Base-by-base conservation (phyloP, 1,284 basidiomycete species). In the Gymnopus androsaceus region DNA sequence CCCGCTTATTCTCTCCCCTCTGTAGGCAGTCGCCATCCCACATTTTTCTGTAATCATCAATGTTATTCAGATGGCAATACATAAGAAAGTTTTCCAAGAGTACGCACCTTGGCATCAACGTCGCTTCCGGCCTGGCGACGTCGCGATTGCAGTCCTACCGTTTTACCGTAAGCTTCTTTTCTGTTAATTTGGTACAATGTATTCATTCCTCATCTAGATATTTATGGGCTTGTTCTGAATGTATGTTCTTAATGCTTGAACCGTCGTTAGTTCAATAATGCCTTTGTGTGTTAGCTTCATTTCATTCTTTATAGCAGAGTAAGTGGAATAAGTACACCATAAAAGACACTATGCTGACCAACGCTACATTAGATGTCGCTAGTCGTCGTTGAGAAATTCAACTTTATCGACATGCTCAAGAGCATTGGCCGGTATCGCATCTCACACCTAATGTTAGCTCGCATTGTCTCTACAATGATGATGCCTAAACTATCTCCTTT, bases 311-410 rank as follows among this genome's bases (percentile, higher is more conserved):
- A 82, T 63, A 74, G 71, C 53, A 82, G 80, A 34, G 85, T 87
- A 66, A 58, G 74, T 61, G 37, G 36, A 23, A 27, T 9, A 36
- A 42, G 11, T 40, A 28, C 15, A 7, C 11, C n/a, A 9, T 31
- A 15, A 21, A 14, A 34, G 11, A 6, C 1, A 14, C 19, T 21
- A 12, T 6, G 14, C n/a, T 7, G 3, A 21, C 30, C 25, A n/a
- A 30, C 53, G 27, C 17, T 27, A 37, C 28, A 42, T 31, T 51
- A 86, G 85, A 72, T 84, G 47, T 74, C 81, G 0, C 58, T 88
- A 14, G 85, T 92, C 2, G 78, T 91, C 8, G 69, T 85, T 4
- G 81, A 84, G 17, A 87, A 80, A 66, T 92, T 90, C 66, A 81
- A 80, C 54, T 81, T 89, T 52, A 67, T 73, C 25, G 73, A 74